Evolutionary conservation across 2,329 filamentous ascomycete species (phyloP), one percentile per base, ranked within the genome.

Genomic region (Sarocladium oryzae): DNA sequence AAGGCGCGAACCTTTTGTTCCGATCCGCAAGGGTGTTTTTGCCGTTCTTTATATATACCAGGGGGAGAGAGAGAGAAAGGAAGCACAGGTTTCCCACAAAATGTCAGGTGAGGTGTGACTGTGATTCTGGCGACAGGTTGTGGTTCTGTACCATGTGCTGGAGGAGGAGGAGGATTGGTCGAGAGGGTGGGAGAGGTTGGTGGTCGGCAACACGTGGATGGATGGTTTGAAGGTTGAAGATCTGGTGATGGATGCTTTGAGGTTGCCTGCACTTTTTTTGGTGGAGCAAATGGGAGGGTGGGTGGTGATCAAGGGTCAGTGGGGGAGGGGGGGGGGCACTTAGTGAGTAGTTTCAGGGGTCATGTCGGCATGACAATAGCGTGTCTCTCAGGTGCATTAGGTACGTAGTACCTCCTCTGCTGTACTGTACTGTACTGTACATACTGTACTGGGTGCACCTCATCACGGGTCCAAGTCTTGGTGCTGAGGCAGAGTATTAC

Each of bases 231-330:
- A n/a, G 23, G 43, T 41, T 45, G 37, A 41, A 33, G 41, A 32
- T 36, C 37, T 45, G 18, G 50, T 53, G 51, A 53, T 53, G 51
- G n/a, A n/a, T n/a, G n/a, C n/a, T n/a, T 50, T 37, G 51, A 28
- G 45, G n/a, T n/a, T 50, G 45, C 45, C 49, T 48, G 49, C 49
- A 49, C 51, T 40, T 53, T 49, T 52, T 49, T 53, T 30, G 32
- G 45, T 33, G 21, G 28, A 23, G 40, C 40, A 4, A 20, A 9
- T 40, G 37, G 37, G 30, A 15, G 8, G 30, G 30, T 32, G 30
- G 30, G 15, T 32, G 30, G 15, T 32, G 30, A 32, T 8, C 30
- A 32, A 32, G 15, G 30, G n/a, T n/a, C n/a, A n/a, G n/a, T n/a
- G n/a, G n/a, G n/a, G n/a, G n/a, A n/a, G n/a, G n/a, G n/a, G n/a